Percentiles rank a stretch among this genome's conserved stretches.
Conservation (phyloP, 768 basidiomycete species). For the Tylopilus sp. region DNA sequence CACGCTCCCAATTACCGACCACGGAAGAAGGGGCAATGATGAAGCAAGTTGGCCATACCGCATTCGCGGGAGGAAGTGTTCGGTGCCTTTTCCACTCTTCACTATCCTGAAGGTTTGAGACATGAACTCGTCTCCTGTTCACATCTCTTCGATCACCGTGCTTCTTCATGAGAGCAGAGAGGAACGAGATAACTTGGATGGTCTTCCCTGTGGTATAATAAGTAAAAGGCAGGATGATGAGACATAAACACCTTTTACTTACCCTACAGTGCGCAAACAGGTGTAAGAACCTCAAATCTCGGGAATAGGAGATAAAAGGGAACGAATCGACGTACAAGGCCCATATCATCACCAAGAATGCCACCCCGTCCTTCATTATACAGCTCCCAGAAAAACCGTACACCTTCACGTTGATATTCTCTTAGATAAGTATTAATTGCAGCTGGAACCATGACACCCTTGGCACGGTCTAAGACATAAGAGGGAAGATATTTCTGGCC, state of each 20-base stretch:
- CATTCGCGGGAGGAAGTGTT: constrained; percentile 61
- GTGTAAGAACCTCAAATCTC: neutral
- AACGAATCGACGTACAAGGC: constrained; percentile 45
- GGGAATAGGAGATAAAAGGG: neutral
- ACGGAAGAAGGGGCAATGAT: constrained; percentile 87
- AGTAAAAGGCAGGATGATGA: constrained; percentile 1
- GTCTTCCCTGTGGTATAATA: constrained; percentile 67
- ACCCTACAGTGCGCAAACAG: constrained; percentile 23
- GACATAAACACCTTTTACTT: constrained; percentile 6
- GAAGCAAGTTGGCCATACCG: constrained; percentile 81
- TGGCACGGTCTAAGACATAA: constrained; percentile 46
- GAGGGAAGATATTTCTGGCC: constrained; percentile 43
- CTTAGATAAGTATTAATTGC: constrained; percentile 85
- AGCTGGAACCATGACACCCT: constrained; percentile 53
- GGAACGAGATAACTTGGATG: constrained; percentile 85
- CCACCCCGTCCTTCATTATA: constrained; percentile 71
- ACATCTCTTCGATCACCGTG: constrained; percentile 59
- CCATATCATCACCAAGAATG: constrained; percentile 96
- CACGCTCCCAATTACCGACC: constrained; percentile 85
- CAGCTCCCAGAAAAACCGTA: constrained; percentile 73
- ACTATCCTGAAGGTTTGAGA: constrained; percentile 64
- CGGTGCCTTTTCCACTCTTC: constrained; percentile 49
- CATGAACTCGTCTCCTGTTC: constrained; percentile 61
- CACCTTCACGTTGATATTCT: constrained; percentile 87
- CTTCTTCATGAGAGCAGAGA: constrained; percentile 92